Evolutionary conservation across 805 yeast genomes (phyloP).

Genomic region (Kregervanrija fluxuum): DNA sequence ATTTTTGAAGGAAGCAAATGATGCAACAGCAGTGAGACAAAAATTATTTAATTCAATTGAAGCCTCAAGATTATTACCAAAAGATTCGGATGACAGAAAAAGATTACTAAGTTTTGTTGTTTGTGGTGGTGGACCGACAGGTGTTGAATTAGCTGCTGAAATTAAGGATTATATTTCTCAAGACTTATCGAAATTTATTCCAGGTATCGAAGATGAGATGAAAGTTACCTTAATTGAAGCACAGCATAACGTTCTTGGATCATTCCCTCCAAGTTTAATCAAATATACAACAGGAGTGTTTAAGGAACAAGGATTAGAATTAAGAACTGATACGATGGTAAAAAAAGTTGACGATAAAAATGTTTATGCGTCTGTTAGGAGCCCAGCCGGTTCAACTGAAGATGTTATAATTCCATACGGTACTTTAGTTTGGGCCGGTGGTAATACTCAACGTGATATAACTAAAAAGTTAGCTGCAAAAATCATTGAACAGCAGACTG

Average conservation of each 20-base stretch:
- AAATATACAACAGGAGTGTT: conserved; percentile 78
- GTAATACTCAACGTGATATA: conserved; percentile 83
- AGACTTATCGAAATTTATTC: conserved; percentile 85
- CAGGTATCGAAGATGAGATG: conserved; percentile 74
- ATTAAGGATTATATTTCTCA: conserved; percentile 90
- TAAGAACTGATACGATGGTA: conserved; percentile 82
- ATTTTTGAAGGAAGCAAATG: conserved; percentile 84
- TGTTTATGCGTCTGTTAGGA: conserved; percentile 64
- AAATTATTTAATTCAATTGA: conserved; percentile 83
- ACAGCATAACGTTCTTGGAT: conserved; percentile 75
- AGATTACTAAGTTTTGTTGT: conserved; percentile 83
- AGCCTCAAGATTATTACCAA: conserved; percentile 76
- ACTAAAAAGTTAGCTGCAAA: conserved; percentile 57
- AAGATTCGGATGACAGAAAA: conserved; percentile 65
- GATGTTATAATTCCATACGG: conserved; percentile 72
- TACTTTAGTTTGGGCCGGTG: conserved; percentile 94
- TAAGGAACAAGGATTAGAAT: conserved; percentile 56
- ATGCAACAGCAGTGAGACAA: conserved; percentile 76
- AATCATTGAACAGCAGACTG: conserved; percentile 71
- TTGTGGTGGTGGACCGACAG: conserved; percentile 99
- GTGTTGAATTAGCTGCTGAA: conserved; percentile 97
- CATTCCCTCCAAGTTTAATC: conserved; percentile 62
- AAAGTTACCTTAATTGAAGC: conserved; percentile 86
- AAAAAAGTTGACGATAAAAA: conserved; percentile 68
- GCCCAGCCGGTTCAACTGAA: conserved; percentile 58